A percentile compares a stretch with the other conserved stretches of the same genome.
Conservation (phyloP, 139 green algal species). For the Trebouxia sp. region DNA sequence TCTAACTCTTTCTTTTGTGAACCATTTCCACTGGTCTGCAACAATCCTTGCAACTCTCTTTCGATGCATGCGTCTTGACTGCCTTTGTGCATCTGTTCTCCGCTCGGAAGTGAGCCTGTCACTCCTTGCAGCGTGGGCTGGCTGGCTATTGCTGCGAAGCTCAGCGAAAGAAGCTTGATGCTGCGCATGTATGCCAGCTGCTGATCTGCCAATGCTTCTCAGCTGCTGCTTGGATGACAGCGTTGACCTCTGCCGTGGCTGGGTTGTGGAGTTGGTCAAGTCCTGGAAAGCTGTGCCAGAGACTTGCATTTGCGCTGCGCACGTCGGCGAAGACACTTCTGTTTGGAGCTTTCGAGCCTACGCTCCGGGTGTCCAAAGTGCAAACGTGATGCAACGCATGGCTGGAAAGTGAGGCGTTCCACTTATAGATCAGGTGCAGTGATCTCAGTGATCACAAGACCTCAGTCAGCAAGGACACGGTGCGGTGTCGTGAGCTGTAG, state of each 20-base stretch:
- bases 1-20: background rate
- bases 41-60: slow-evolving; percentile 4
- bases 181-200: background rate
- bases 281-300: background rate
- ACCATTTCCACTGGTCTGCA: slow-evolving; percentile 26
- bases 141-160: background rate
- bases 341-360: no score
- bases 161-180: background rate
- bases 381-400: no score
- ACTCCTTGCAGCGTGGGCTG: background rate
- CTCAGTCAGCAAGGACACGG: no score
- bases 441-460: no score
- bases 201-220: no score
- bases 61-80: background rate
- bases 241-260: background rate
- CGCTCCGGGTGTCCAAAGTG: no score
- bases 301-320: background rate
- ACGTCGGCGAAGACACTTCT: no score
- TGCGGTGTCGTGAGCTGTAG: no score
- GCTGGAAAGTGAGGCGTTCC: no score
- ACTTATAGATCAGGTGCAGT: no score
- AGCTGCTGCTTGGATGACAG: no score
- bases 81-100: background rate
- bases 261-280: background rate
- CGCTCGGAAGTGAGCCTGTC: background rate